Percentiles rank a stretch among this genome's conserved stretches.
phyloP scores from a whole-genome alignment of 257 asterid genomes.

The Cynanchum wilfordii region DNA sequence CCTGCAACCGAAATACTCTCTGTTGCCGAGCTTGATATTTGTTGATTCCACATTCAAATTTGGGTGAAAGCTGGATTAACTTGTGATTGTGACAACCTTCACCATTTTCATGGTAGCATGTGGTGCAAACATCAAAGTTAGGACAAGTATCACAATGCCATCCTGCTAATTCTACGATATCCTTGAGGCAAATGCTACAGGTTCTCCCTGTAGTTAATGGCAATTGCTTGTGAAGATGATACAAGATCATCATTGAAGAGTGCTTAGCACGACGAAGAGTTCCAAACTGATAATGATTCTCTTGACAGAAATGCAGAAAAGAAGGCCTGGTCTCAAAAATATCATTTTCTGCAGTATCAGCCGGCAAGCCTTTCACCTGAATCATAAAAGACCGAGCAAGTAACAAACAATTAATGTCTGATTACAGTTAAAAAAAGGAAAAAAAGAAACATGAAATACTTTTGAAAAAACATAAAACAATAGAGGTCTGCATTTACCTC shows the following conservation, averaged over 20 bases:
- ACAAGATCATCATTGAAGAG: conserved; percentile 82
- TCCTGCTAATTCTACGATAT: conserved; percentile 16
- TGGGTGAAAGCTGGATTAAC: conserved; percentile 12
- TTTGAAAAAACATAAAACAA: not conserved
- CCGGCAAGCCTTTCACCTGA: conserved; percentile 31
- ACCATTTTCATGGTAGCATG: conserved; percentile 35
- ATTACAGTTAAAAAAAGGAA: not conserved
- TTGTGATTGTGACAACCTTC: conserved; percentile 26
- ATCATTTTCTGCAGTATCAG: conserved; percentile 46
- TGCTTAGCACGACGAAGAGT: conserved; percentile 70
- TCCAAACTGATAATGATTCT: conserved; percentile 54
- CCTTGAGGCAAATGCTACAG: conserved; percentile 37
- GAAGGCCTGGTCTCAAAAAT: conserved; percentile 46
- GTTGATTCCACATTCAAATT: conserved; percentile 11
- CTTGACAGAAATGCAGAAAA: conserved; percentile 62
- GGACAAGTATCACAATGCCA: conserved; percentile 41
- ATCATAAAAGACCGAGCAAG: conserved; percentile 25
- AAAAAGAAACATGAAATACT: conserved; percentile 1
- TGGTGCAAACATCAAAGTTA: conserved; percentile 30
- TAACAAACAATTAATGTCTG: conserved; percentile 2
- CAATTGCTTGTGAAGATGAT: conserved; percentile 42
- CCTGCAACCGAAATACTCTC: conserved; percentile 18
- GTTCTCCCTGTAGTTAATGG: conserved; percentile 11
- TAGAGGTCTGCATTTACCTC: conserved; percentile 29
- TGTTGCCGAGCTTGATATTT: conserved; percentile 21